Evolutionary conservation across 2,329 filamentous ascomycete species (phyloP).

Genomic region (Botrytis galanthina): DNA sequence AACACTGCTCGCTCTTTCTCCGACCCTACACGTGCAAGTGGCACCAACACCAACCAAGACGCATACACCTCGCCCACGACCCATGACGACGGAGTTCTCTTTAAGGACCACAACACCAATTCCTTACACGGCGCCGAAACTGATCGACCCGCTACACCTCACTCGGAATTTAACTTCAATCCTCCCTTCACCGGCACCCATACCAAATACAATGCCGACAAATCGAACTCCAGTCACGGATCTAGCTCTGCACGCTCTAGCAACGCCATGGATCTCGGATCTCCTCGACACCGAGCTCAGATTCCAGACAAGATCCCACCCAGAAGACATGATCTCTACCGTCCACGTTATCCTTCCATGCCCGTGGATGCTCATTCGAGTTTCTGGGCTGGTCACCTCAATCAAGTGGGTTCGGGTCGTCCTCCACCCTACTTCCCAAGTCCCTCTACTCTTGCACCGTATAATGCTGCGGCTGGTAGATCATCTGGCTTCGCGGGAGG

Average conservation of each 20-base stretch:
- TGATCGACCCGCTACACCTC: not conserved
- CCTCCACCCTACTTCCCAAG: not conserved
- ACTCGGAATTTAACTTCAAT: not conserved
- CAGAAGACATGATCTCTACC: not conserved
- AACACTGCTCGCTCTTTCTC: not conserved
- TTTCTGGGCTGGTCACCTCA: not conserved
- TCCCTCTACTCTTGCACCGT: fast-evolving
- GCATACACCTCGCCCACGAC: too few species aligned
- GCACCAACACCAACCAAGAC: not conserved
- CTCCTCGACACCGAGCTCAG: not conserved
- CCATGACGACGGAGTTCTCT: not conserved
- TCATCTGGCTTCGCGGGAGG: not conserved
- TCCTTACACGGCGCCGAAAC: not conserved
- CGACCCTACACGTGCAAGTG: not conserved
- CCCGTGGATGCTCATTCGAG: not conserved
- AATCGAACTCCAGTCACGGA: not conserved
- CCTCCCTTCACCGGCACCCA: not conserved
- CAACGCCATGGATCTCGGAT: not conserved
- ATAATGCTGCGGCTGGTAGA: too few species aligned
- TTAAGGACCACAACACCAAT: not conserved
- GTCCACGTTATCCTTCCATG: not conserved
- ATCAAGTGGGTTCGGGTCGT: not conserved
- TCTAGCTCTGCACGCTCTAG: fast-evolving
- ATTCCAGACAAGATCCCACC: too few species aligned
- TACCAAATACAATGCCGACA: not conserved